phyloP scores from a whole-genome alignment of 441 rosid species.

The Breynia disticha region DNA sequence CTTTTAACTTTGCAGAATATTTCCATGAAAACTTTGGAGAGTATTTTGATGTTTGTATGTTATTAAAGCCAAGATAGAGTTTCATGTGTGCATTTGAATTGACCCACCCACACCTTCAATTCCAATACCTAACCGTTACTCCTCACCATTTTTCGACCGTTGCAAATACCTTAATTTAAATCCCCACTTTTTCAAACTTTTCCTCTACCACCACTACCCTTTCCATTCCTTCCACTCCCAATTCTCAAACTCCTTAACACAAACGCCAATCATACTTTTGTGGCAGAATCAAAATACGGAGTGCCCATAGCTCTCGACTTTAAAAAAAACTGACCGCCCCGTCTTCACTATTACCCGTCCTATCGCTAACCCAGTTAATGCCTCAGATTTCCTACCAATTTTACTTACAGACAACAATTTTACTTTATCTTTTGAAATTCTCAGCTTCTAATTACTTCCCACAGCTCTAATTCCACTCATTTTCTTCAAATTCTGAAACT shows the following conservation, averaged over 20 bases:
- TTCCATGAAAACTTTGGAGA: no score
- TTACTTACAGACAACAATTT: slow-evolving; percentile 6
- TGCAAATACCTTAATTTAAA: slow-evolving; percentile 18
- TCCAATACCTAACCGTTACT: slow-evolving; percentile 15
- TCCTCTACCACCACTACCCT: no score
- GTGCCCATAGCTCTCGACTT: slow-evolving; percentile 16
- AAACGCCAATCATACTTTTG: neutral
- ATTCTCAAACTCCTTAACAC: no score
- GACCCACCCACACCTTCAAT: no score
- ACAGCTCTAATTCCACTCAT: neutral
- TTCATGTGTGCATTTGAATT: no score
- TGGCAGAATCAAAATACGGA: slow-evolving; percentile 14
- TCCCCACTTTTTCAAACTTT: neutral
- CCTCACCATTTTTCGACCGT: slow-evolving; percentile 32
- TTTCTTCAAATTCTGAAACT: slow-evolving; percentile 6
- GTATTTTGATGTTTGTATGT: no score
- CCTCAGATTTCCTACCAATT: slow-evolving; percentile 10
- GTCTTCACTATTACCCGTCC: slow-evolving; percentile 20
- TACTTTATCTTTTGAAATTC: slow-evolving; percentile 11
- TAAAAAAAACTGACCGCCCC: slow-evolving; percentile 17
- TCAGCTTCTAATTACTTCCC: slow-evolving; percentile 11
- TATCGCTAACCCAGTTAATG: slow-evolving; percentile 13
- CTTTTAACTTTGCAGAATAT: no score
- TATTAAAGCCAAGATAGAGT: neutral
- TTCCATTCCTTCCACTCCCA: no score